A percentile compares a stretch with the other conserved stretches of the same genome.
phyloP scores from a whole-genome alignment of 176 grass and related monocot species.

The Ensete ventricosum region DNA sequence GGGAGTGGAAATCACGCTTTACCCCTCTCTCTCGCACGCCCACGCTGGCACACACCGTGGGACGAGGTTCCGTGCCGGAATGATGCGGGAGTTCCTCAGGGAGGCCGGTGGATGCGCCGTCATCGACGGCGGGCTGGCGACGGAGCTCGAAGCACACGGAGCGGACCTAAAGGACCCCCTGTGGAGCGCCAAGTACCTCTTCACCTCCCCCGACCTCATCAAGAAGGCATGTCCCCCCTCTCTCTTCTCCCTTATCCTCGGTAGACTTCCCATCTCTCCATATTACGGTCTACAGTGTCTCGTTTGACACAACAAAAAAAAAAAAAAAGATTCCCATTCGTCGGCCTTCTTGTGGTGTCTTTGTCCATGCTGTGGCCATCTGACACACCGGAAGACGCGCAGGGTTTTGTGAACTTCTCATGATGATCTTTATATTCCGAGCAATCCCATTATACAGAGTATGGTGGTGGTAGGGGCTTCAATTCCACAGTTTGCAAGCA shows the following conservation, averaged over 20 bases:
- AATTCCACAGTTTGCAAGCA: too few species aligned
- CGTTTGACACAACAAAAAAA: too few species aligned
- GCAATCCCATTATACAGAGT: background rate
- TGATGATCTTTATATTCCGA: background rate
- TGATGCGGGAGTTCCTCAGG: conserved; percentile 33
- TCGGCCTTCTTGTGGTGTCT: background rate
- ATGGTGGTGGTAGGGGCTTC: too few species aligned
- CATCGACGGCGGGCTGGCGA: conserved; percentile 57
- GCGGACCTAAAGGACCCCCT: conserved; percentile 53
- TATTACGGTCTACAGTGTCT: too few species aligned
- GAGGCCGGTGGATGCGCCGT: conserved; percentile 40
- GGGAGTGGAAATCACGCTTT: background rate
- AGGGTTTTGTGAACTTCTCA: background rate
- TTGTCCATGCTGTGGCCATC: background rate
- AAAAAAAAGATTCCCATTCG: too few species aligned
- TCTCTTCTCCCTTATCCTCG: background rate
- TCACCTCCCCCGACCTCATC: conserved; percentile 51
- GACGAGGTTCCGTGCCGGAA: background rate
- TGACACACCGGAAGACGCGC: too few species aligned
- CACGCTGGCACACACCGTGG: background rate
- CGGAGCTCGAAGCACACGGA: conserved; percentile 65
- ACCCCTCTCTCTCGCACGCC: background rate
- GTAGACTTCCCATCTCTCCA: background rate
- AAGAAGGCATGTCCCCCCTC: conserved; percentile 30
- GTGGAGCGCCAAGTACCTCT: conserved; percentile 60